Evolutionary conservation across 139 green algal genomes (phyloP), one percentile per base, ranked within the genome.

Genomic region (Microglena sp.): DNA sequence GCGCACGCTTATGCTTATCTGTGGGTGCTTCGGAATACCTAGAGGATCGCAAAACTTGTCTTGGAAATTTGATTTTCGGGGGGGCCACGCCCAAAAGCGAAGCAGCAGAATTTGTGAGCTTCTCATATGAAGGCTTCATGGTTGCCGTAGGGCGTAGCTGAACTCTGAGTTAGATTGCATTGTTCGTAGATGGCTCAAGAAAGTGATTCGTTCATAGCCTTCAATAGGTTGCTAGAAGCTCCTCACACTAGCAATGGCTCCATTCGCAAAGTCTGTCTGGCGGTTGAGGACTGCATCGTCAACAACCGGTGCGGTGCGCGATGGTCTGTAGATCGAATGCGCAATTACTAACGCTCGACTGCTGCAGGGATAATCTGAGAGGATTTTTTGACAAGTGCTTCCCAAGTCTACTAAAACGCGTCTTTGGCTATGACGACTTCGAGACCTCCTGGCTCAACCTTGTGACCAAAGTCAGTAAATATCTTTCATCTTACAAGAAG

Each of bases 361-460:
- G 34, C 45, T 60, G 53, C 76, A 92, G 84, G 62, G 87, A 94
- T 71, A 92, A 92, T 67, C 59, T 86, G 22, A 72, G 87, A 0
- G 81, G 77, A 3, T 92, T 94, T 75, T 92, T 94, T 53, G 87
- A 92, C 44, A 75, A 83, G 45, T 91, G 78, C 59, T 91, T 94
- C 32, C 73, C 82, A 0, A 74, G 78, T 1, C 73, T 94, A 34
- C 71, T 94, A 18, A 84, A 80, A 34, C 59, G 76, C 1, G 63
- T 90, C 1, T 94, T 94, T 72, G 87, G 87, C 11, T 92, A 90
- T 63, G 85, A 86, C 54, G 80, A 86, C 46, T 70, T 76, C 57
- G 78, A 85, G 46, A 69, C 75, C 6, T 82, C 74, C 60, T 93
- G 85, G 84, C 75, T 93, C 3, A 84, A 72, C 54, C 60, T 79